Evolutionary conservation across 2,329 filamentous ascomycete species (phyloP), one percentile per base, ranked within the genome.

Genomic region (Aspergillaceae sp.): DNA sequence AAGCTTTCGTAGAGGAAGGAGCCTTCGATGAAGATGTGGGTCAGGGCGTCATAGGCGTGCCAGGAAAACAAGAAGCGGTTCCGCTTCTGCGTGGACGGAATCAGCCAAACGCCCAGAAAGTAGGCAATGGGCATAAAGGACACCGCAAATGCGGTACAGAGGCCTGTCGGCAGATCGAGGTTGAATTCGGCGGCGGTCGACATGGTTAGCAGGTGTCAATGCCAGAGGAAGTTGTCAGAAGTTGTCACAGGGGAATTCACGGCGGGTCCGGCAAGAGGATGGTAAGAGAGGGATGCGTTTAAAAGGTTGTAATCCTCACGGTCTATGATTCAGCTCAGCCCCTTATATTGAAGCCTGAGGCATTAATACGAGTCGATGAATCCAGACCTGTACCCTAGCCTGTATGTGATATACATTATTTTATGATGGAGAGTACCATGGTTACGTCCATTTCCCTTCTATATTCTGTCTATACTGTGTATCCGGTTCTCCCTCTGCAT

Each of bases 1-100:
- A 97, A 94, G 73, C 87, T 94, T 71, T 94, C 87, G 75, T 89
- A 96, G 27, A 96, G 80, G 68, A 88, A 97, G 59, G 82, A 84
- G 45, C 88, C 90, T 71, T 97, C 91, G 64, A 97, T 85, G 64
- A 88, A 74, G 68, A 94, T 81, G 72, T 98, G 92, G 60, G 90
- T 91, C 38, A 96, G 77, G 30, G 87, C 87, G 66, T 96, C 90
- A 70, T 94, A 94, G 34, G 87, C 78, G 72, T 96, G 90, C 91
- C 91, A 96, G 69, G 94, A 79, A 76, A 95, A 95, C 53, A 96
- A 82, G 62, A 86, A 72, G 51, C 89, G 87, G 46, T 81, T 78
- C 34, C 70, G 63, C 1, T 77, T 68, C 7, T 80, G 73, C 1
- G 72, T 60, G 11, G 69, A 61, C 3, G 83, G 78, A 28, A 85